Percentiles rank a stretch among this genome's conserved stretches.
phyloP scores from a whole-genome alignment of 139 green algal genomes.

The Desmodesmus armatus region DNA sequence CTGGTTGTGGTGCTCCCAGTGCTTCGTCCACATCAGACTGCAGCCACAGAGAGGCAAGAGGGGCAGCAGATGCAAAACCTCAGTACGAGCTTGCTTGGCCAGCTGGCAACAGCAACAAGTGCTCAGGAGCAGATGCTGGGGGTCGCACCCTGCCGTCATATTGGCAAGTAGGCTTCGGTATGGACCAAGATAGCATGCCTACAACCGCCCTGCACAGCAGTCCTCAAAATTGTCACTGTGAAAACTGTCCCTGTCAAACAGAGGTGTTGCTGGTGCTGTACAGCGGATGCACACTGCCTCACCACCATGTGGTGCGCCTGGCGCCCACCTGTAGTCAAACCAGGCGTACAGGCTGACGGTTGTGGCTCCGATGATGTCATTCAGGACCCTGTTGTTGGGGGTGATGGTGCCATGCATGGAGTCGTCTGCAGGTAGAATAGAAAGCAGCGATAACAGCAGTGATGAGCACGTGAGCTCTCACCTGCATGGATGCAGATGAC shows the following conservation, averaged over 20 bases:
- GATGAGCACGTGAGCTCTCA: neutral
- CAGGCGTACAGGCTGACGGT: conserved; percentile 62
- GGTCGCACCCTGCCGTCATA: too few relatives aligned
- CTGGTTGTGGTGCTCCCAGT: conserved; percentile 45
- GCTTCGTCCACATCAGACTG: conserved; percentile 36
- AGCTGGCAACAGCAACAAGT: too few relatives aligned
- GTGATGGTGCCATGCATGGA: conserved; percentile 59
- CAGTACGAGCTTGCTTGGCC: too few relatives aligned
- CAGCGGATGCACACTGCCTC: too few relatives aligned
- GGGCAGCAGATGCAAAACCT: neutral
- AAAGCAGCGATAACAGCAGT: neutral
- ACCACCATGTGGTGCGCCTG: too few relatives aligned
- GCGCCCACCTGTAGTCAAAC: conserved; percentile 51
- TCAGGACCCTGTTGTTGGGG: conserved; percentile 45
- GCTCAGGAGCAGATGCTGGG: too few relatives aligned
- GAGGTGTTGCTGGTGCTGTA: too few relatives aligned
- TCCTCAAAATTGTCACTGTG: too few relatives aligned
- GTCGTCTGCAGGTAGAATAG: conserved; percentile 38
- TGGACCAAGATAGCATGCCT: too few relatives aligned
- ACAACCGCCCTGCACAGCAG: too few relatives aligned
- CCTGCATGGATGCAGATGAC: neutral
- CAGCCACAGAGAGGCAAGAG: neutral
- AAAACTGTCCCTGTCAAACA: too few relatives aligned
- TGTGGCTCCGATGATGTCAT: conserved; percentile 49
- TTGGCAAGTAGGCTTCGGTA: too few relatives aligned